Evolutionary conservation across 23 red algal species (phyloP).

Genomic region (Gracilaria gracilis): DNA sequence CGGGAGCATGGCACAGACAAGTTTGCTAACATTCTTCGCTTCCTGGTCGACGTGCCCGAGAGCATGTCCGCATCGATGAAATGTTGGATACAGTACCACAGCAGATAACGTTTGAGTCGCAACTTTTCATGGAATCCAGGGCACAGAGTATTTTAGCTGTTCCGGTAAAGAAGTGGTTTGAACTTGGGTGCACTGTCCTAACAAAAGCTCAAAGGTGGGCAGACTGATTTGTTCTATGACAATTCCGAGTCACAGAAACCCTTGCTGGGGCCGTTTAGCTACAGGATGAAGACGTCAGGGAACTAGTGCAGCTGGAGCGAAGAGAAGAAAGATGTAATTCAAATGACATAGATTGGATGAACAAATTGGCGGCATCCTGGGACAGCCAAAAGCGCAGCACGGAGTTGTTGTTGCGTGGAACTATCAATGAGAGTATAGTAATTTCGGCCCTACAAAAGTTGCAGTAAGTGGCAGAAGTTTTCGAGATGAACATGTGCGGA

Average conservation of each 20-base stretch:
- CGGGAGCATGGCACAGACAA: constrained; percentile 30
- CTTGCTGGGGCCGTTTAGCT: no score
- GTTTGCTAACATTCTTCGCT: not conserved
- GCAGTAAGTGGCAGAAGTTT: not conserved
- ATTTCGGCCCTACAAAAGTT: not conserved
- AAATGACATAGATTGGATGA: not conserved
- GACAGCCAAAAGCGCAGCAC: not conserved
- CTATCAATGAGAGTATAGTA: constrained; percentile 28
- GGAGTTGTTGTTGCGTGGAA: constrained; percentile 22
- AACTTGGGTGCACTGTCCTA: constrained; percentile 6
- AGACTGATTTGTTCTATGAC: constrained; percentile 35
- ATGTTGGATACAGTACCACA: constrained; percentile 23
- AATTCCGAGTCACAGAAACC: constrained; percentile 49
- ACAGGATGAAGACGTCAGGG: no score
- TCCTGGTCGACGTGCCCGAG: not conserved
- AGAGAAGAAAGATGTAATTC: not conserved
- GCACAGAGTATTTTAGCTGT: not conserved
- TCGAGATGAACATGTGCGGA: no score
- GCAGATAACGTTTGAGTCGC: not conserved
- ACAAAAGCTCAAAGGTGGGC: constrained; percentile 36
- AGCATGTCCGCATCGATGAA: not conserved
- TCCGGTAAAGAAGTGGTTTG: not conserved
- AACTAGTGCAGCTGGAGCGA: no score
- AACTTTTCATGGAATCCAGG: not conserved
- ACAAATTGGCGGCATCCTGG: not conserved